Evolutionary conservation across 352 stramenopile genomes (phyloP), one percentile per base, ranked within the genome.

Genomic region (Peronospora tabacina): DNA sequence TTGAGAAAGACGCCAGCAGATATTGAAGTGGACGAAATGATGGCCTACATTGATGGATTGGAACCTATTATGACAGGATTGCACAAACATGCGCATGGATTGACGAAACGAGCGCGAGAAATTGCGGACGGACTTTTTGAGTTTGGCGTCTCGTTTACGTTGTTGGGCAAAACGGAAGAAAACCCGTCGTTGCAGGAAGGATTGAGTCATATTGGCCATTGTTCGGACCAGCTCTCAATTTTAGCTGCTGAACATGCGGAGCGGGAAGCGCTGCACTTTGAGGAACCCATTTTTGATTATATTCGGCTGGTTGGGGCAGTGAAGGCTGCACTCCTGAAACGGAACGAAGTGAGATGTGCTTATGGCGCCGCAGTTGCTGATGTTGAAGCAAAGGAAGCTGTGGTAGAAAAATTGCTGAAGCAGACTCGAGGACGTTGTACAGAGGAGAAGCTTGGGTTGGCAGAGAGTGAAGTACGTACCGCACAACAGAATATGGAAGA

Each of bases 101-200:
- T 98, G 33, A 96, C 96, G 5, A 94, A 96, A 47, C 90, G 96
- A 43, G 88, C 85, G 1, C 80, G 95, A 4, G 94, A 98, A 74
- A 97, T 98, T 46, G 91, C 95, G 1, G 95, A 97, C 47, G 94
- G 93, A 12, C 63, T 98, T 1, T 98, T 98, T 61, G 95, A 98
- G 67, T 98, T 98, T 68, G 94, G 95, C 16, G 79, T 98, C 28
- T 85, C 95, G 28, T 97, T 98, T 61, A 96, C 95, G 57, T 66
- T 98, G 32, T 61, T 98, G 7, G 93, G 91, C 19, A 96, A 98
- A 50, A 90, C 87, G 0, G 82, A 94, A 54, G 95, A 98, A 47
- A 94, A 91, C 26, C 75, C 86, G 54, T 92, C 81, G 39, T 62
- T 98, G 26, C 92, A 97, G 38, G 78, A 91, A 58, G 95, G 88